Evolutionary conservation across 345 rosid species (phyloP), one percentile per base, ranked within the genome.

Genomic region (Hibiscus mutabilis): DNA sequence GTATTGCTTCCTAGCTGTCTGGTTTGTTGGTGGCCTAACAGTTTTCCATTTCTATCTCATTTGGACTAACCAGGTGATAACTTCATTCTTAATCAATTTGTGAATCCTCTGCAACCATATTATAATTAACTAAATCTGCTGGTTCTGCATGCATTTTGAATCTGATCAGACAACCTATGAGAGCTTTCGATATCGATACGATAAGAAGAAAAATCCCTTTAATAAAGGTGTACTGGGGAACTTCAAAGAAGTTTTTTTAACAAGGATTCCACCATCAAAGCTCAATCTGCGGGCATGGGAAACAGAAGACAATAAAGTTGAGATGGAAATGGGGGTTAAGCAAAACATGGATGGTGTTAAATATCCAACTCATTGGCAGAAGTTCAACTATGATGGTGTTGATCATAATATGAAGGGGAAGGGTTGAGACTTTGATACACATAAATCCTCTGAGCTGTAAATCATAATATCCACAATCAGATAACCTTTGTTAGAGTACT

Each of bases 21-120:
- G 99, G 99, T 92, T 96, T 73, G 99, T 96, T 70, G 98, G 98
- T 63, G 99, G 99, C 71, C 90, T 96, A 61, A 83, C 93, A 7
- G 86, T 89, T 66, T 92, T 92, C 80, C 99, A 96, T 79, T 79
- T 87, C 13, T 92, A 96, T 80, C 97, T 96, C 80, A 92, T 96
- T 80, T 83, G 93, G 76, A 91, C 91, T 81, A 96, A 96, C 84
- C 98, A 96, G 96, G 99, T 92, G 29, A 66, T 40, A 40, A 40
- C 44, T 2, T 40, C 44, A 6, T 35, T 35, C 40, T 35, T 35
- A 35, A 35, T 35, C 40, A 35, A 35, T 37, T 37, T 37, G 2
- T 42, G 14, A 11, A 42, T 24, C n/a, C 11, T 53, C 6, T 51
- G 7, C 19, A 53, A 16, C 9, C 55, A 51, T 51, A 51, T 15